phyloP scores from a whole-genome alignment of 352 stramenopile genomes.

The Pythium angustatum region DNA sequence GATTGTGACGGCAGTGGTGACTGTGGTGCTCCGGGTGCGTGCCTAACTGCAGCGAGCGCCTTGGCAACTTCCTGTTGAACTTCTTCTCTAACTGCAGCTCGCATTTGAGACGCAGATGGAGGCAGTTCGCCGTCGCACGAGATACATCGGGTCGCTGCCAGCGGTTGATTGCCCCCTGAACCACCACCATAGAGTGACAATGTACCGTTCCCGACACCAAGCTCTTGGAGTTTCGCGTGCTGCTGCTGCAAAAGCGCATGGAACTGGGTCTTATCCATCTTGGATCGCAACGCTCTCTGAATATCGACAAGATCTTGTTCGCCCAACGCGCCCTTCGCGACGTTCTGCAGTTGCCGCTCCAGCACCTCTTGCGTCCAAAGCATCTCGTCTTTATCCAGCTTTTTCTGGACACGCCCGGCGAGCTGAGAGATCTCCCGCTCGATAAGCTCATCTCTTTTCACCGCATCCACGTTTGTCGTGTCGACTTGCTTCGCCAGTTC shows the following conservation, averaged over 20 bases:
- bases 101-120: slow-evolving; percentile 63
- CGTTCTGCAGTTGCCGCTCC: slow-evolving; percentile 60
- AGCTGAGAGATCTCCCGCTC: slow-evolving; percentile 66
- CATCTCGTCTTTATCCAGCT: slow-evolving; percentile 75
- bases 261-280: slow-evolving; percentile 66
- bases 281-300: slow-evolving; percentile 50
- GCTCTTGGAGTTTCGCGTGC: slow-evolving; percentile 30
- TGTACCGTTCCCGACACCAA: slow-evolving; percentile 20
- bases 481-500: slow-evolving; percentile 54
- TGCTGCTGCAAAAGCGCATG: slow-evolving; percentile 54
- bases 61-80: slow-evolving; percentile 66
- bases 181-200: slow-evolving; percentile 17
- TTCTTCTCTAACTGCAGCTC: slow-evolving; percentile 57
- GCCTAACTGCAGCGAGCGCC: slow-evolving; percentile 37
- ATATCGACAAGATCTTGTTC: slow-evolving; percentile 67
- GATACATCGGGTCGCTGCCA: slow-evolving; percentile 62
- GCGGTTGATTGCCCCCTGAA: slow-evolving; percentile 26
- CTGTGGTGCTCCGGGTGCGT: not conserved
- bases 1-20: slow-evolving; percentile 1
- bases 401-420: slow-evolving; percentile 65
- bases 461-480: slow-evolving; percentile 37
- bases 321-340: slow-evolving; percentile 64
- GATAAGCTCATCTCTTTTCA: slow-evolving; percentile 51
- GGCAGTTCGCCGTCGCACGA: slow-evolving; percentile 65
- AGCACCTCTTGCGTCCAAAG: slow-evolving; percentile 76